Conservation (phyloP, 441 rosid genomes). For the Metrosideros polymorpha region DNA sequence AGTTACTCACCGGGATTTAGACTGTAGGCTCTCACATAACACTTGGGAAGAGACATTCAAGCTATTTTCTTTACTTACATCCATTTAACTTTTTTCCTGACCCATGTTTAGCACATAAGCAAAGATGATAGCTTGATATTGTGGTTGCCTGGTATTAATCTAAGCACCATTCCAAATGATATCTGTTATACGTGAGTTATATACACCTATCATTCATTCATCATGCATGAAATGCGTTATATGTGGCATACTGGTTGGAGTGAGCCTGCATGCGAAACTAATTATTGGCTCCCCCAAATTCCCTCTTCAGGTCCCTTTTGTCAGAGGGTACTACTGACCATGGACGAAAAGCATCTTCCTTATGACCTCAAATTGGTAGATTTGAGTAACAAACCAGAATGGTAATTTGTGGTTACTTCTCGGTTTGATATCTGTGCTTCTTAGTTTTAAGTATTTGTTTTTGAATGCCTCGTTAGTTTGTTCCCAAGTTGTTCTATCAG, state of each 20-base stretch:
- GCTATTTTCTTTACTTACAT: not conserved
- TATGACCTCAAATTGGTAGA: conserved; percentile 85
- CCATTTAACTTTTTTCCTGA: not conserved
- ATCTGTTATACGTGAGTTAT: not conserved
- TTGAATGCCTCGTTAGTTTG: not conserved
- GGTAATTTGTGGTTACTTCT: conserved; percentile 26
- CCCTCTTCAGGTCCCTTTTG: conserved; percentile 65
- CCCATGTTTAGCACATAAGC: not conserved
- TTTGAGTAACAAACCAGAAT: conserved; percentile 79
- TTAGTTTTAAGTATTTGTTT: not conserved
- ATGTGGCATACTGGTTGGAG: not conserved
- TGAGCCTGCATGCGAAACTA: not conserved
- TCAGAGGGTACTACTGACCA: conserved; percentile 74
- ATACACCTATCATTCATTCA: not conserved
- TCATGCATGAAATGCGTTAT: not conserved
- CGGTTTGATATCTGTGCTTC: not conserved
- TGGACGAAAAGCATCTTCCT: conserved; percentile 88
- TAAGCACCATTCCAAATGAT: not conserved
- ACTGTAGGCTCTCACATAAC: not conserved
- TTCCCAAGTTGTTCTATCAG: not conserved
- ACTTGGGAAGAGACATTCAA: not conserved
- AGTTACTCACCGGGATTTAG: not conserved
- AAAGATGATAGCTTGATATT: not conserved
- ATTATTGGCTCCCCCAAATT: not conserved
- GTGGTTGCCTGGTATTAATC: not conserved